Evolutionary conservation across 768 basidiomycete species (phyloP).

Genomic region (Russula dissimulans): DNA sequence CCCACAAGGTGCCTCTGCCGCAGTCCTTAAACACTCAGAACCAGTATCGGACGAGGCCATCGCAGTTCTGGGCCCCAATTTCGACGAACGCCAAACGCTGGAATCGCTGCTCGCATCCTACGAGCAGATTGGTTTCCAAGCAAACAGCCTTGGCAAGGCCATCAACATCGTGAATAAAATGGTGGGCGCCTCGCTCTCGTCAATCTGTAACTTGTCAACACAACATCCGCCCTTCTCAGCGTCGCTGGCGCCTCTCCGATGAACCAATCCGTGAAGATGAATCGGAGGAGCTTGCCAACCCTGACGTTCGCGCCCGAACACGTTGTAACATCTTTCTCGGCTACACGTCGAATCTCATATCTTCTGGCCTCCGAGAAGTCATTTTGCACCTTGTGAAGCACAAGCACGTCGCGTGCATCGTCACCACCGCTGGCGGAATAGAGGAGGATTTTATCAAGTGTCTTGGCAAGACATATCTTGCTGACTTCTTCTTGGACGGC

Average conservation of each 20-base stretch:
- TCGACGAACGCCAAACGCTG: constrained; percentile 60
- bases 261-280: constrained; percentile 68
- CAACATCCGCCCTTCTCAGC: constrained; percentile 34
- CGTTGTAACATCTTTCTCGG: constrained; percentile 90
- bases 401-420: constrained; percentile 78
- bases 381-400: constrained; percentile 90
- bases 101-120: constrained; percentile 68
- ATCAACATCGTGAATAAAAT: constrained; percentile 89
- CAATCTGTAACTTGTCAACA: neutral
- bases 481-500: constrained; percentile 88
- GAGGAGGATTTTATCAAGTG: constrained; percentile 99
- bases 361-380: constrained; percentile 90
- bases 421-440: constrained; percentile 96
- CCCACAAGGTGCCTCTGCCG: constrained; percentile 56
- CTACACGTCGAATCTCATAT: constrained; percentile 97
- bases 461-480: constrained; percentile 91
- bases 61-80: constrained; percentile 80
- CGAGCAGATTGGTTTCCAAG: constrained; percentile 92
- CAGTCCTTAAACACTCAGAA: constrained; percentile 70
- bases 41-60: constrained; percentile 56
- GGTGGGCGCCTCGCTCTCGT: constrained; percentile 38
- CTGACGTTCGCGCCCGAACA: constrained; percentile 54
- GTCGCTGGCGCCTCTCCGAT: constrained; percentile 83
- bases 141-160: constrained; percentile 83
- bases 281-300: constrained; percentile 50